Evolutionary conservation across 108 stramenopile genomes (phyloP).

Genomic region (Nitzschia sp.): DNA sequence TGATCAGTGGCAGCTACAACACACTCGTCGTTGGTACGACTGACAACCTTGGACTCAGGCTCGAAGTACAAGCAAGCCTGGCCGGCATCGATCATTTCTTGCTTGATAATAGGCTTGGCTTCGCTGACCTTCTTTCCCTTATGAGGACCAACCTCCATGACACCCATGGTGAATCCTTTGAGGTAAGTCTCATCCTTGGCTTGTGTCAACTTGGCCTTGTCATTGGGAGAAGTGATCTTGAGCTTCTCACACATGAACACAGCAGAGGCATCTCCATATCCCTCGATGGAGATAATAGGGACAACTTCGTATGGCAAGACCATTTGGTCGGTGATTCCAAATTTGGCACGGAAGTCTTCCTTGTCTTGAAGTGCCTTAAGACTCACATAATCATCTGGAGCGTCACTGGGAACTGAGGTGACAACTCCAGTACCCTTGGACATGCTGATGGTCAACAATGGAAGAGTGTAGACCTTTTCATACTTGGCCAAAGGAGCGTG

Average conservation of each 20-base stretch:
- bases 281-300: conserved; percentile 97
- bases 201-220: conserved; percentile 90
- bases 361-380: conserved; percentile 94
- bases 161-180: conserved; percentile 95
- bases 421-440: conserved; percentile 98
- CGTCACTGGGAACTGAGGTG: conserved; percentile 97
- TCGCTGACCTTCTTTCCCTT: conserved; percentile 93
- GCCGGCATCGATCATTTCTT: conserved; percentile 91
- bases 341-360: conserved; percentile 93
- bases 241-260: conserved; percentile 94
- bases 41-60: conserved; percentile 91
- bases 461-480: conserved; percentile 94
- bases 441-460: conserved; percentile 96
- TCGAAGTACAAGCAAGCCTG: conserved; percentile 94
- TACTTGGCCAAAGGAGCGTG: conserved; percentile 92
- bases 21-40: conserved; percentile 96
- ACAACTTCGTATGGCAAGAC: conserved; percentile 91
- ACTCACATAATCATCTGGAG: conserved; percentile 97
- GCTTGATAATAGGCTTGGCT: conserved; percentile 90
- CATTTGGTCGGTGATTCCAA: conserved; percentile 91
- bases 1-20: conserved; percentile 98
- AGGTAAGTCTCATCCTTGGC: conserved; percentile 96
- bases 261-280: conserved; percentile 90
- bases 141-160: conserved; percentile 91
- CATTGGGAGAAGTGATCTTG: conserved; percentile 91